These are phyloP conservation scores for Exophiala viscosa DNA, from an alignment of 2,329 filamentous ascomycete genomes.

Conservation along the genomic window DNA sequence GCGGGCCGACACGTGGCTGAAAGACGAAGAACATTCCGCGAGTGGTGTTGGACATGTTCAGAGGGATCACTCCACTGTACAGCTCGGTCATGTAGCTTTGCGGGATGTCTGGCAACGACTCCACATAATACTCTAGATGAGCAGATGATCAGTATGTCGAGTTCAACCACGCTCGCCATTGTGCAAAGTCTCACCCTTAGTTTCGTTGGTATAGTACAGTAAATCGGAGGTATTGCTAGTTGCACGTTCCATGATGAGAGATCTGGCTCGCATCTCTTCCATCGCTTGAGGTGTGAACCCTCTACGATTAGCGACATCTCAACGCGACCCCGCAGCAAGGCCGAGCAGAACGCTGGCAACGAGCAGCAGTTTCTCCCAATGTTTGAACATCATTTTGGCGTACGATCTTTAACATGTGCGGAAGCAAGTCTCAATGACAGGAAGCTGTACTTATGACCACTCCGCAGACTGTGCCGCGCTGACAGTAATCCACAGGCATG, in stretches of 20 bases:
- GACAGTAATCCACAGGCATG: too few relatives aligned
- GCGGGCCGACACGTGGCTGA: conserved; percentile 23
- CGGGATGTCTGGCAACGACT: conserved; percentile 20
- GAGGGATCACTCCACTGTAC: conserved; percentile 21
- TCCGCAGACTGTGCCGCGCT: too few relatives aligned
- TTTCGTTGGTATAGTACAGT: conserved; percentile 18
- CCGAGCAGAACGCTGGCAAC: conserved; percentile 9
- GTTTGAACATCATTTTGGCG: conserved; percentile 7
- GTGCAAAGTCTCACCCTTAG: conserved; percentile 10
- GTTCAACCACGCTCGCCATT: neutral
- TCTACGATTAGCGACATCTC: conserved; percentile 13
- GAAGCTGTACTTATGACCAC: too few relatives aligned
- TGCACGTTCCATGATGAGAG: conserved; percentile 7
- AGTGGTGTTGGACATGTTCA: conserved; percentile 19
- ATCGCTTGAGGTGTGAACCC: conserved; percentile 15
- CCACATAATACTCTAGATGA: conserved; percentile 19
- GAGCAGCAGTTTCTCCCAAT: conserved; percentile 6
- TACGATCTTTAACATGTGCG: neutral
- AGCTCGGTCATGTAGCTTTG: conserved; percentile 23
- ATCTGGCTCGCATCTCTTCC: conserved; percentile 12
- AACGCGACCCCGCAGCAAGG: conserved; percentile 1
- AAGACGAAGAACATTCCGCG: conserved; percentile 24
- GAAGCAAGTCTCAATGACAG: neutral
- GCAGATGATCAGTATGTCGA: neutral
- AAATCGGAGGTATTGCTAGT: neutral